Base-by-base conservation (phyloP, 148 eudicot genomes). In the Rheum nobile region DNA sequence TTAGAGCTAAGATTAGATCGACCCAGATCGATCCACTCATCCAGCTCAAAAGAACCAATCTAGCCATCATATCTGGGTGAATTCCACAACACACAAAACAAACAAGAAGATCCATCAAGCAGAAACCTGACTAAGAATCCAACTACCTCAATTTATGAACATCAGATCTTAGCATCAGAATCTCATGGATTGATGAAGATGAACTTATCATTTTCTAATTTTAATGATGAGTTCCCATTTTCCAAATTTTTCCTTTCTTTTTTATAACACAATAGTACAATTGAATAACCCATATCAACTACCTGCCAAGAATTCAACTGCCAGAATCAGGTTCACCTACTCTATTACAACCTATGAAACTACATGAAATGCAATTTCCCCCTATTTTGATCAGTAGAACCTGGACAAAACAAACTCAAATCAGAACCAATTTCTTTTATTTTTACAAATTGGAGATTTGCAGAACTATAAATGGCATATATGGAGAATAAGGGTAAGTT, bases 111-210 rank as follows among this genome's bases (percentile, higher is more conserved):
- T 22, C 35, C 67, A 61, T 29, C 67, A 61, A 61, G 67, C 37
- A 28, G 37, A 61, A 28, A 29, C 35, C 35, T 77, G 61, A 67
- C 48, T 77, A 69, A 71, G 39, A 10, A 6, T 28, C 41, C n/a
- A 67, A 73, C 71, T 55, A 73, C 63, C 17, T 59, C 7, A 77
- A 71, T 46, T 63, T 32, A 24, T 47, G 6, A 59, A 16, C 4
- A 1, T 5, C 24, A 50, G 55, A 50, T 50, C 55, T 50, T 50
- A 50, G 55, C 55, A 50, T n/a, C 55, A 50, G 46, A 43, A 43
- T 43, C 46, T 43, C 46, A 43, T 1, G 16, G 46, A 43, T 43
- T 12, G 46, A 12, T 8, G 9, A 6, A 7, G 21, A 50, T 50
- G 22, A 8, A 17, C 55, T 4, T n/a, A 50, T 50, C 24, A 17